Percentiles rank a stretch among this genome's conserved stretches.
phyloP scores from a whole-genome alignment of 2,329 filamentous ascomycete genomes.

The Torrubiella hemipterigena region DNA sequence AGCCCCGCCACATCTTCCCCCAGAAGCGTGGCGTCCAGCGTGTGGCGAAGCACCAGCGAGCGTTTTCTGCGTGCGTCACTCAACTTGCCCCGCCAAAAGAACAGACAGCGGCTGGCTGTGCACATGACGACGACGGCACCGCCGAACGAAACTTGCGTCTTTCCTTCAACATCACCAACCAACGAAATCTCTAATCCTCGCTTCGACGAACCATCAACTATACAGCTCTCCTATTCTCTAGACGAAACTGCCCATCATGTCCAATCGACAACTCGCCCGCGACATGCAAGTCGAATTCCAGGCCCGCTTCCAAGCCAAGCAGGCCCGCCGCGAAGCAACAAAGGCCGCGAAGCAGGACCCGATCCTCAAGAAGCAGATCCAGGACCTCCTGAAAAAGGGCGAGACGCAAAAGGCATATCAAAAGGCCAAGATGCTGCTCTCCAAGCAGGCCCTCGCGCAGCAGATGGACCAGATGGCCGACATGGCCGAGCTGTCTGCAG shows the following conservation, averaged over 20 bases:
- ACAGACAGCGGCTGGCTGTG: no score
- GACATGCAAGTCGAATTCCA: constrained; percentile 54
- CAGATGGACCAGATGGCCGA: constrained; percentile 55
- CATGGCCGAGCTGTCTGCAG: constrained; percentile 48
- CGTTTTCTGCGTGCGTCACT: no score
- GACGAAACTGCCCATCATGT: constrained; percentile 28
- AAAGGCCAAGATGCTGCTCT: constrained; percentile 50
- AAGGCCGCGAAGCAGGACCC: constrained; percentile 51
- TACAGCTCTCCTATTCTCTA: background rate
- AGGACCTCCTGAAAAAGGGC: constrained; percentile 49
- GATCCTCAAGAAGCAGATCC: constrained; percentile 50
- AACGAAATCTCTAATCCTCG: background rate
- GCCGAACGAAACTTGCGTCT: no score
- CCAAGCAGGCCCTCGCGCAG: constrained; percentile 48
- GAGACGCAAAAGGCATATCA: constrained; percentile 52
- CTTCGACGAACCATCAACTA: background rate
- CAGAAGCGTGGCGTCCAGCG: no score
- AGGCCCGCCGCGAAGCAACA: constrained; percentile 47
- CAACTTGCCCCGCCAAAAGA: no score
- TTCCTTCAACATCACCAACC: constrained; percentile 1
- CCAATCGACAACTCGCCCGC: constrained; percentile 44
- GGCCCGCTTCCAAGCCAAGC: constrained; percentile 51
- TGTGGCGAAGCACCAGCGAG: no score
- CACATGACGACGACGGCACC: no score
- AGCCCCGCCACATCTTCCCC: no score